Percentiles rank a stretch among this genome's conserved stretches.
Conservation (phyloP, 495 filamentous ascomycete species). For the Cryomyces minteri region DNA sequence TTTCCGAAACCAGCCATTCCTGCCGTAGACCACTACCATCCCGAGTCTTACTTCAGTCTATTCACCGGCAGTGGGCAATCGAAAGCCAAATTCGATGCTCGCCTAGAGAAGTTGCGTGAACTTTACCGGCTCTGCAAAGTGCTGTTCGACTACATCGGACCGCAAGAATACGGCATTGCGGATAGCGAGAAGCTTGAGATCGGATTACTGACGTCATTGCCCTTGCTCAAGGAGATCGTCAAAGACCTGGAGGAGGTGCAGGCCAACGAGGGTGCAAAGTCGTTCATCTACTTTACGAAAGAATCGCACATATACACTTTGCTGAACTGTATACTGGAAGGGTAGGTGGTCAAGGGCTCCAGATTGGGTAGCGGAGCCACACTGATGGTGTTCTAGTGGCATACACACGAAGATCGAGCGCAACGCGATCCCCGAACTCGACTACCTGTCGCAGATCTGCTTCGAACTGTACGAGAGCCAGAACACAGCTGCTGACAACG, state of each 20-base stretch:
- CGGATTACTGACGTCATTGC: conserved; percentile 80
- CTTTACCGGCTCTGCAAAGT: conserved; percentile 87
- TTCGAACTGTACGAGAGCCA: conserved; percentile 95
- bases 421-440: conserved; percentile 85
- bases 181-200: conserved; percentile 94
- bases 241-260: conserved; percentile 94
- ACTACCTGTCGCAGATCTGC: conserved; percentile 93
- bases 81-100: conserved; percentile 66
- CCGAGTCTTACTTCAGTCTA: conserved; percentile 69
- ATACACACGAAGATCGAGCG: conserved; percentile 84
- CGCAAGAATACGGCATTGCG: conserved; percentile 92
- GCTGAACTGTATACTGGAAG: conserved; percentile 93
- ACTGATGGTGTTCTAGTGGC: conserved; percentile 21
- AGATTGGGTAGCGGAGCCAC: no score
- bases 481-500: conserved; percentile 36
- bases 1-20: conserved; percentile 1
- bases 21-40: conserved; percentile 1
- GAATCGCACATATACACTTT: conserved; percentile 97
- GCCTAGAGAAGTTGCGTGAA: conserved; percentile 75
- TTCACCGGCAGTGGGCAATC: conserved; percentile 58
- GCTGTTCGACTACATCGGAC: conserved; percentile 94
- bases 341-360: conserved; percentile 12
- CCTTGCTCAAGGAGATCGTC: conserved; percentile 87
- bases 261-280: conserved; percentile 79
- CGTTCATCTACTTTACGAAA: conserved; percentile 97